Base-by-base conservation (phyloP, 1,284 basidiomycete species). In the Moniliella sp. region DNA sequence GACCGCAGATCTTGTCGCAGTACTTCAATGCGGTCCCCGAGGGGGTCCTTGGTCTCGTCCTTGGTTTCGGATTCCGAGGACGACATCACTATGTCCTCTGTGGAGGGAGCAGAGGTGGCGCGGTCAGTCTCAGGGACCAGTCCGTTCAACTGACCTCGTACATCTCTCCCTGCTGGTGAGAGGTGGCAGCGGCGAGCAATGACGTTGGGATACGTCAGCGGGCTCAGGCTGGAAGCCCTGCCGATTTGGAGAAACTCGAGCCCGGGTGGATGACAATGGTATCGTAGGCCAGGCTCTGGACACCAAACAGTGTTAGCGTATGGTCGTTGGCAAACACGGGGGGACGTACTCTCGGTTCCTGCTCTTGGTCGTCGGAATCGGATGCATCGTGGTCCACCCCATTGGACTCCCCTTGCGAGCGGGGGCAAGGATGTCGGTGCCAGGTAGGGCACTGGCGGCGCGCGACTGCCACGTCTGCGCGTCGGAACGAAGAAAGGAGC, bases 261-360 rank as follows among this genome's bases (percentile, higher is more conserved):
- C 91, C 91, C 2, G 81, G 83, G 51, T 99, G 91, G 35, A 99
- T 78, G 23, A 99, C 76, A 36, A 99, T 62, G 14, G 64, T 67
- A 31, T 30, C 39, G 15, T 45, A 31, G 4, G 42, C 48, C 3
- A 44, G 39, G 1, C 8, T 18, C 16, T 11, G 12, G n/a, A n/a
- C n/a, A n/a, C n/a, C n/a, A n/a, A n/a, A n/a, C n/a, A n/a, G n/a
- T n/a, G n/a, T n/a, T n/a, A n/a, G n/a, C n/a, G n/a, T n/a, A n/a
- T n/a, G n/a, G n/a, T n/a, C n/a, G n/a, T n/a, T n/a, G n/a, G n/a
- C n/a, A n/a, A n/a, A n/a, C n/a, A n/a, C n/a, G n/a, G n/a, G n/a
- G n/a, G n/a, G n/a, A n/a, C n/a, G n/a, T n/a, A n/a, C n/a, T n/a
- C 43, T 40, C 5, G 17, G 32, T 11, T 29, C 35, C 13, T 26